A percentile compares a stretch with the other conserved stretches of the same genome.
These are phyloP conservation scores for Fusarium heterosporum DNA, from an alignment of 2,329 filamentous ascomycete genomes.

Conservation along the genomic window DNA sequence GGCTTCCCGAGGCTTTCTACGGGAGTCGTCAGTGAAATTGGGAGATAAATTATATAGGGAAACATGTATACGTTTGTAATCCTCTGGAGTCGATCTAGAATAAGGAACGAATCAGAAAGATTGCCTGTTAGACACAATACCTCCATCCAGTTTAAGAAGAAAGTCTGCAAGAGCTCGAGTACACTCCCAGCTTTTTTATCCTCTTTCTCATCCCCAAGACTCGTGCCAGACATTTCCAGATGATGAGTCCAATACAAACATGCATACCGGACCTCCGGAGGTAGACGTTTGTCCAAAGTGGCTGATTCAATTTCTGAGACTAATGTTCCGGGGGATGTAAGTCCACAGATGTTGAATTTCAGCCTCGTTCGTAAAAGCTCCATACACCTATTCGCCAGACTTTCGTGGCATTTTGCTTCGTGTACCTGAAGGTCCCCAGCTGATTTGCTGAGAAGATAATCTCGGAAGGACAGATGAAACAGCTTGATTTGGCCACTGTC, in stretches of 20 bases:
- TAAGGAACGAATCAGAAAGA: rapidly evolving
- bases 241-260: conserved; percentile 52
- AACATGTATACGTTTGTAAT: neutral
- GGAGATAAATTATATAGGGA: neutral
- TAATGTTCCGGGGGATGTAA: conserved; percentile 8
- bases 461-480: conserved; percentile 54
- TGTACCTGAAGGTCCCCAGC: conserved; percentile 44
- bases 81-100: neutral
- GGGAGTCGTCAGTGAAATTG: neutral
- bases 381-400: conserved; percentile 28
- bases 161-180: neutral
- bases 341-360: conserved; percentile 52
- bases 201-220: neutral
- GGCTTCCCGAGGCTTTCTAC: neutral
- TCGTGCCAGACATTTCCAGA: conserved; percentile 26
- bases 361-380: conserved; percentile 47
- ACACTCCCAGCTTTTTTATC: neutral
- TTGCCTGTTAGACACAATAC: neutral
- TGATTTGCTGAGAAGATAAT: conserved; percentile 50
- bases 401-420: conserved; percentile 22
- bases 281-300: neutral
- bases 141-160: neutral
- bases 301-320: rapidly evolving
- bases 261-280: conserved; percentile 11
- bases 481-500: conserved; percentile 18